Evolutionary conservation across 495 filamentous ascomycete species (phyloP), one percentile per base, ranked within the genome.

Genomic region (Aspergillus bridgeri): DNA sequence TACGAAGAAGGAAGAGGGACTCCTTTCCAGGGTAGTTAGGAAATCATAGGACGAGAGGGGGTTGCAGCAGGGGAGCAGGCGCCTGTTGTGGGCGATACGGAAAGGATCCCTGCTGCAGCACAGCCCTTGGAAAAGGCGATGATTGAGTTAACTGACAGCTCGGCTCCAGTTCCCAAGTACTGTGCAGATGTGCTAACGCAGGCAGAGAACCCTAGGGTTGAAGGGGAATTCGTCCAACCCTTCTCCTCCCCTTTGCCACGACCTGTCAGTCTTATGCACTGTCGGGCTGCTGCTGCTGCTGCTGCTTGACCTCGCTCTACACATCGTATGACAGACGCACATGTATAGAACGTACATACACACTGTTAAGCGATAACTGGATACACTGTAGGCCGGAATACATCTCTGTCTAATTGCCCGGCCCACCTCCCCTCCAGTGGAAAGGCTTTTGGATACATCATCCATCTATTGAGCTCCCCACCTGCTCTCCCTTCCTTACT

Each of bases 391-490:
- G 33, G 33, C 33, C 33, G 5, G 13, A 9, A 38, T 38, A 38
- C 33, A 38, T 38, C 33, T 38, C 33, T 13, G 13, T 3, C 33
- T n/a, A n/a, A n/a, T 11, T 38, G 33, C 33, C 13, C 11, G 33
- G 33, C 33, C 33, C 33, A 38, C 9, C 33, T 15, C 22, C 21
- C 33, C 54, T 29, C 42, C 29, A 45, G 15, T 19, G 46, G 47
- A 49, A 60, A 49, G 25, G 58, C n/a, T 55, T 55, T 60, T 56
- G 13, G 52, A 60, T 46, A 55, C 13, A 47, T 60, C 52, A 47
- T 21, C 47, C 46, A 60, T 60, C 58, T 38, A 53, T 53, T 33
- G 49, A 44, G 52, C 60, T 57, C 48, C 27, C 52, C 42, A 47
- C 33, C 20, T 7, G 38, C 24, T 13, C 17, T 42, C 17, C 42